Conservation (phyloP, 2,329 filamentous ascomycete genomes). For the Botrytis fabae region DNA sequence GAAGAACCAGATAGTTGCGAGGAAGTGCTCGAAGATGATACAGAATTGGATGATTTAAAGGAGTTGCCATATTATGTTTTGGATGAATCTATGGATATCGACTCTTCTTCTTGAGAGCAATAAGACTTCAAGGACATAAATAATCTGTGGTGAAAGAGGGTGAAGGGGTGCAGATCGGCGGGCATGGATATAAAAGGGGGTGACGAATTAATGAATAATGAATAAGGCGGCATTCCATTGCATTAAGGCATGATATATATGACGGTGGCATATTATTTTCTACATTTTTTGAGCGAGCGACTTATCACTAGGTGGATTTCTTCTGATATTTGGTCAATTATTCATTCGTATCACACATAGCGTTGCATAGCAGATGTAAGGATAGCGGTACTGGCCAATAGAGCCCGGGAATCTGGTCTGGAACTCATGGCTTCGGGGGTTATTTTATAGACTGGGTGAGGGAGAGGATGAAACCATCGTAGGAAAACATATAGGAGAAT, state of each 20-base stretch:
- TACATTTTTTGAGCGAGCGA: background rate
- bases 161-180: conserved; percentile 19
- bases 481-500: background rate
- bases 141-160: conserved; percentile 7
- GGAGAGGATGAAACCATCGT: background rate
- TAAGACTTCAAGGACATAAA: background rate
- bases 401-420: background rate
- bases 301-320: background rate
- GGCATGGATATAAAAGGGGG: conserved; percentile 5
- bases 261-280: conserved; percentile 4
- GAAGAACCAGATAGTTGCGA: conserved; percentile 41
- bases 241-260: conserved; percentile 8
- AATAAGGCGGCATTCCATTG: conserved; percentile 9
- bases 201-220: conserved; percentile 18
- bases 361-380: conserved; percentile 18
- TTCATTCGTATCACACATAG: conserved; percentile 6
- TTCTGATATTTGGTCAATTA: conserved; percentile 1
- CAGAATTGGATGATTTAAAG: conserved; percentile 27
- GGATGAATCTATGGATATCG: conserved; percentile 38
- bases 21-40: conserved; percentile 37
- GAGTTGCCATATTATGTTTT: conserved; percentile 36
- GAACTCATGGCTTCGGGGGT: background rate
- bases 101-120: conserved; percentile 28
- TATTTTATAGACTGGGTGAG: conserved; percentile 1
- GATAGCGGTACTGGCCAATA: background rate